These are phyloP conservation scores for Annulohypoxylon moriforme DNA, from an alignment of 495 filamentous ascomycete genomes.

Conservation along the genomic window DNA sequence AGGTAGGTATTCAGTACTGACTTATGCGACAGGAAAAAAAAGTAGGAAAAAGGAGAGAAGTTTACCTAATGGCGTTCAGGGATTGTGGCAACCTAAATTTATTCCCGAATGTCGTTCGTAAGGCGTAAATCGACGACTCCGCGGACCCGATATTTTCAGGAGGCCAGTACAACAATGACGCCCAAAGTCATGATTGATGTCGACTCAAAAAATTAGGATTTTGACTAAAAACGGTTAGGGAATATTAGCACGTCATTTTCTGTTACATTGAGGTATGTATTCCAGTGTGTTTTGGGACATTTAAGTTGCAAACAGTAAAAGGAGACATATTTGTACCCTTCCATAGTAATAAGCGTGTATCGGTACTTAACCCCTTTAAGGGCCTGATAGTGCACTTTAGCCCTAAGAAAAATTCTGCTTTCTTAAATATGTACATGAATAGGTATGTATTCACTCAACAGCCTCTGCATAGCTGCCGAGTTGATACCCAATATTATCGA, in stretches of 20 bases:
- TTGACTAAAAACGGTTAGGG: background rate
- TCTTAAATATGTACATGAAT: background rate
- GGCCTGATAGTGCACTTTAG: background rate
- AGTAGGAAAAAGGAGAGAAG: background rate
- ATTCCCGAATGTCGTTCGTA: slow-evolving; percentile 18
- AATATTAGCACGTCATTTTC: background rate
- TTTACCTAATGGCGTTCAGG: background rate
- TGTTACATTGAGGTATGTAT: background rate
- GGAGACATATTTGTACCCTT: background rate
- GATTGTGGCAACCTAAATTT: slow-evolving; percentile 3
- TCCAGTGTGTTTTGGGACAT: background rate
- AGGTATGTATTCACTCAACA: background rate
- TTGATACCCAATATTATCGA: slow-evolving; percentile 18
- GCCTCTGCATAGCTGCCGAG: background rate
- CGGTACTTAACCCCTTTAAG: background rate
- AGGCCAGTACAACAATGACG: background rate
- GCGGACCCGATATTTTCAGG: background rate
- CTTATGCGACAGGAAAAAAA: background rate
- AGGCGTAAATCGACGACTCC: slow-evolving; percentile 10
- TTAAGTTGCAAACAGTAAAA: background rate
- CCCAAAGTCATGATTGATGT: background rate
- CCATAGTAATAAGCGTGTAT: background rate
- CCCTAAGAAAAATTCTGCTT: background rate
- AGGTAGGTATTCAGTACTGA: background rate
- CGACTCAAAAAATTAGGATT: background rate